Evolutionary conservation across 352 stramenopile species (phyloP).

Genomic region (Saprolegnia parasitica): DNA sequence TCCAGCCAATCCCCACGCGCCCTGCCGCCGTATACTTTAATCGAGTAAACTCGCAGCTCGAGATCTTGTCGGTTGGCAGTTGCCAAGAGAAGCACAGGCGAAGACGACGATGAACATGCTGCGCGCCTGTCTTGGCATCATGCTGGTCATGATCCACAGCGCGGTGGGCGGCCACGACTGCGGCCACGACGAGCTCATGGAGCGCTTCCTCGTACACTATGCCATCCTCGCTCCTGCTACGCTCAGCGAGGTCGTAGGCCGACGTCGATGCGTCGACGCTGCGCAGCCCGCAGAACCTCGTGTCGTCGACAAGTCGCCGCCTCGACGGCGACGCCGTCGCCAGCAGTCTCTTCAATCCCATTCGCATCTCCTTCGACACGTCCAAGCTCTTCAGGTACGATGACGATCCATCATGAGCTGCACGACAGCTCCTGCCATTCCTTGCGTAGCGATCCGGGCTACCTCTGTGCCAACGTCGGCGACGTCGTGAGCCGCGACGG

Average conservation of each 20-base stretch:
- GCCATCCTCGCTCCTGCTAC: constrained; percentile 34
- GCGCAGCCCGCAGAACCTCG: constrained; percentile 35
- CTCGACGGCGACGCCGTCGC: constrained; percentile 32
- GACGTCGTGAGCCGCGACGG: constrained; percentile 52
- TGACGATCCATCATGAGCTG: not conserved
- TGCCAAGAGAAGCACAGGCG: too few relatives aligned
- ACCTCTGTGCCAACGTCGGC: constrained; percentile 47
- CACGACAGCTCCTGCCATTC: too few relatives aligned
- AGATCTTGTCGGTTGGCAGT: too few relatives aligned
- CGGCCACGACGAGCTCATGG: constrained; percentile 61
- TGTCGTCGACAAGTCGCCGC: constrained; percentile 31
- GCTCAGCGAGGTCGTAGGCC: constrained; percentile 30
- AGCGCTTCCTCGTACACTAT: constrained; percentile 44
- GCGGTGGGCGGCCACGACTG: constrained; percentile 42
- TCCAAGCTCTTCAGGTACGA: constrained; percentile 59
- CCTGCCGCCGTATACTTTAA: too few relatives aligned
- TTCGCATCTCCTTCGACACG: constrained; percentile 73
- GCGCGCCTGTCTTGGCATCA: not conserved
- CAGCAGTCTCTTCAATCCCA: constrained; percentile 45
- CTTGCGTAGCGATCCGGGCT: constrained; percentile 62
- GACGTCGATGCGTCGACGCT: constrained; percentile 32
- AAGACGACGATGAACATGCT: not conserved
- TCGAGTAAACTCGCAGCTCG: too few relatives aligned
- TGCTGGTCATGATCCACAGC: not conserved
- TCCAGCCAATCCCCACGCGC: too few relatives aligned